Conservation (phyloP, 1,284 basidiomycete species). For the Sphagnurus paluster region DNA sequence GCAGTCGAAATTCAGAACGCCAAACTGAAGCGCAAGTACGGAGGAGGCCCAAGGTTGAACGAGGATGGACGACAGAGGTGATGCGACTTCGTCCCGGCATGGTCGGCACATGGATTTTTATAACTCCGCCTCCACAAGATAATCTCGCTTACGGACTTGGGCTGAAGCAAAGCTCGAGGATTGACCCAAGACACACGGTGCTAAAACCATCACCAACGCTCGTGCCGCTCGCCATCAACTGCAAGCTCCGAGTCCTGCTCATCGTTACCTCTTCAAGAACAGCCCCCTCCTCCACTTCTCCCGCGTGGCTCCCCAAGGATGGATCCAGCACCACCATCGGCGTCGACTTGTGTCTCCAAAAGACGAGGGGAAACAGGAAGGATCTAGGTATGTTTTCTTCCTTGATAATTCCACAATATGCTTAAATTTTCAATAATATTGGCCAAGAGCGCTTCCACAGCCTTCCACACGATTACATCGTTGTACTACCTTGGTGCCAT, state of each 20-base stretch:
- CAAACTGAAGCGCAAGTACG: too few species aligned
- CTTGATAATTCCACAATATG: conserved; percentile 1
- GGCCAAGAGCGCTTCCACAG: conserved; percentile 91
- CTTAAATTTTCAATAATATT: conserved; percentile 56
- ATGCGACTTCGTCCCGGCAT: too few species aligned
- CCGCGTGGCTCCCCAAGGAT: conserved; percentile 94
- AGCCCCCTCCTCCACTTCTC: conserved; percentile 92
- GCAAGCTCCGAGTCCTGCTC: conserved; percentile 72
- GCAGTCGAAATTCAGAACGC: too few species aligned
- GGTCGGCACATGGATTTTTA: too few species aligned
- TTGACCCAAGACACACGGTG: too few species aligned
- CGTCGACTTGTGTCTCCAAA: conserved; percentile 80
- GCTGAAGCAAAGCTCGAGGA: too few species aligned
- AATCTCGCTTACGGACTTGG: too few species aligned
- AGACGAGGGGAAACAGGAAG: conserved; percentile 79
- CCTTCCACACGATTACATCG: conserved; percentile 89
- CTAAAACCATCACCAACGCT: conserved; percentile 26
- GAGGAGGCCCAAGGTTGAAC: too few species aligned
- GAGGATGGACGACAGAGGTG: too few species aligned
- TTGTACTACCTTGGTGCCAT: conserved; percentile 92
- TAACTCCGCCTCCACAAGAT: too few species aligned
- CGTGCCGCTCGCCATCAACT: conserved; percentile 47
- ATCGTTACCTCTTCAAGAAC: conserved; percentile 89
- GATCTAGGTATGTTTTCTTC: conserved; percentile 66
- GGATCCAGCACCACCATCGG: conserved; percentile 95